Evolutionary conservation across 345 rosid species (phyloP), one percentile per base, ranked within the genome.

Genomic region (Hibiscus trionum): DNA sequence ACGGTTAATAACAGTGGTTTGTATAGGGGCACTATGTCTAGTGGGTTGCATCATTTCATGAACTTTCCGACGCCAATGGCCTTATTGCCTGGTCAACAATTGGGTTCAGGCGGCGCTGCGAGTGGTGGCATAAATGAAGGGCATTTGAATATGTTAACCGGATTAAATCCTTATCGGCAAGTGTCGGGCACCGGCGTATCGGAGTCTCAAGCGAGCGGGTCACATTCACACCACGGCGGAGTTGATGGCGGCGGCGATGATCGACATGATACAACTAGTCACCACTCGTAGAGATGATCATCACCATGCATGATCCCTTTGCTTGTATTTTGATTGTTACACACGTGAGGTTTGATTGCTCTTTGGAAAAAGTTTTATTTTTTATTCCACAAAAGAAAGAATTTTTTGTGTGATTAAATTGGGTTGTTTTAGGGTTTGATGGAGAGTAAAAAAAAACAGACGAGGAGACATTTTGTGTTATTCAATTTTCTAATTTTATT

Each of bases 1-100:
- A 77, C 97, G 0, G 88, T 86, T 1, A 88, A 85, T 66, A 91
- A 90, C 10, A 88, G 86, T 58, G 86, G 79, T 72, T 78, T 87
- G 79, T 93, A 93, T 66, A 83, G 98, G 67, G 84, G 97, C 52
- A 80, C 83, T 67, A 85, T 86, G 83, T 86, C 97, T 0, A 90
- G 94, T 72, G 98, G 95, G 15, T 86, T 94, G 42, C 97, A 94
- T 84, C 96, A 94, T 86, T 90, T 91, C 72, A 94, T 94, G 98
- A 94, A 94, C 73, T 94, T 91, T 66, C 88, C 97, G 4, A 79
- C 93, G 0, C 97, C 98, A 9, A 80, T 94, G 83, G 93, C 97
- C 7, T 76, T 94, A 37, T 74, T 91, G 78, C 90, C 91, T 0
- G 85, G 95, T 57, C 95, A 90, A 80, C 96, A 88, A 80, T 70